Conservation (phyloP, 2,329 filamentous ascomycete genomes). For the Macrophomina pseudophaseolina region DNA sequence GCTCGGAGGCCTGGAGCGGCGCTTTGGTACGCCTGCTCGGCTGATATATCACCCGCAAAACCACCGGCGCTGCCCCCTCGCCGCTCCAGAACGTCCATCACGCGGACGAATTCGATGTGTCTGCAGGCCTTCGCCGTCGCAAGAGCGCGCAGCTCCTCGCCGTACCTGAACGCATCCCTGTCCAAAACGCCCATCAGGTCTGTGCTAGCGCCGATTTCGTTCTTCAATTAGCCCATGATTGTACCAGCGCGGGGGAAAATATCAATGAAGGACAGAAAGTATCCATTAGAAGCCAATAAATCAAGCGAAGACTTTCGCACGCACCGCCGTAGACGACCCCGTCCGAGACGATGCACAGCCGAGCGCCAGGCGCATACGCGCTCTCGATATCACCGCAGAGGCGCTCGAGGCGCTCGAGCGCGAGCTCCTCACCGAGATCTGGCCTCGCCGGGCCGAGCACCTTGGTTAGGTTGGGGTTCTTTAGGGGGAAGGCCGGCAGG, state of each 20-base stretch:
- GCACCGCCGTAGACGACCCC: conserved; percentile 49
- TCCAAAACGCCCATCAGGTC: not conserved
- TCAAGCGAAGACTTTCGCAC: conserved; percentile 38
- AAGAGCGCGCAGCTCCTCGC: not conserved
- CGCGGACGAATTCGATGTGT: not conserved
- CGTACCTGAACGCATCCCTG: not conserved
- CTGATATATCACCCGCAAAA: too few relatives aligned
- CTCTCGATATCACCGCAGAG: conserved; percentile 46
- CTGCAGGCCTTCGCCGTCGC: not conserved
- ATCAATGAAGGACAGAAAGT: too few relatives aligned
- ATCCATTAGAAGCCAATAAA: too few relatives aligned
- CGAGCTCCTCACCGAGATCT: conserved; percentile 51
- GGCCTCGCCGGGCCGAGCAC: conserved; percentile 53
- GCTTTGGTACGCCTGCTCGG: not conserved
- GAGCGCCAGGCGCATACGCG: conserved; percentile 48
- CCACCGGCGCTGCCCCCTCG: too few relatives aligned
- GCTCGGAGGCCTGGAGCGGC: not conserved
- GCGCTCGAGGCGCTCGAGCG: conserved; percentile 46
- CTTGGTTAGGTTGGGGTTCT: conserved; percentile 57
- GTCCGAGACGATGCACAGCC: conserved; percentile 50
- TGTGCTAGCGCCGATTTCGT: not conserved
- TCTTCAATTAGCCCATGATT: too few relatives aligned
- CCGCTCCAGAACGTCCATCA: not conserved
- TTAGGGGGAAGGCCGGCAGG: conserved; percentile 66
- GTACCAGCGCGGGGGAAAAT: too few relatives aligned